These are phyloP conservation scores for Populus simonii DNA, from an alignment of 345 rosid species.

Conservation along the genomic window DNA sequence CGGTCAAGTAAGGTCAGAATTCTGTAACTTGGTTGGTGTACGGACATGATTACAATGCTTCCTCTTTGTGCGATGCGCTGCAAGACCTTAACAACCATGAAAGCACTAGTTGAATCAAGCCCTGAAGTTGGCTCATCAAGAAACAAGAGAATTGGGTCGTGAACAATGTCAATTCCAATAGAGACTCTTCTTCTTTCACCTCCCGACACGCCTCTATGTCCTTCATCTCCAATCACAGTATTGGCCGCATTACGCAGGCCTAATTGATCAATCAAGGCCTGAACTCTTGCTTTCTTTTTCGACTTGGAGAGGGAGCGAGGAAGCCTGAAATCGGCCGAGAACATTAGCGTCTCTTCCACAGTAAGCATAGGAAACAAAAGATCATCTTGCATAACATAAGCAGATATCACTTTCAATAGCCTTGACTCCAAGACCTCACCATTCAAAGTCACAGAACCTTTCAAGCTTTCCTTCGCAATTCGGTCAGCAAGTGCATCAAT, in stretches of 20 bases:
- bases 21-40: slow-evolving; percentile 39
- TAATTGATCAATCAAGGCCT: slow-evolving; percentile 80
- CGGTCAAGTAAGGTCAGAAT: slow-evolving; percentile 29
- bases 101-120: slow-evolving; percentile 41
- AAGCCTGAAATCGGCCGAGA: slow-evolving; percentile 90
- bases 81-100: slow-evolving; percentile 37
- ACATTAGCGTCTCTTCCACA: slow-evolving; percentile 87
- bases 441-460: slow-evolving; percentile 71
- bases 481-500: slow-evolving; percentile 86
- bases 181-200: slow-evolving; percentile 93
- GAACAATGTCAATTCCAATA: slow-evolving; percentile 27
- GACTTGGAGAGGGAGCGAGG: slow-evolving; percentile 74
- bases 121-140: slow-evolving; percentile 42
- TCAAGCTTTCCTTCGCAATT: slow-evolving; percentile 69
- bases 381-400: slow-evolving; percentile 96
- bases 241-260: slow-evolving; percentile 73
- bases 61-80: slow-evolving; percentile 37
- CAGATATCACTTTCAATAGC: slow-evolving; percentile 78
- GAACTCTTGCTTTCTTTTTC: slow-evolving; percentile 72
- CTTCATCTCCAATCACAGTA: slow-evolving; percentile 93
- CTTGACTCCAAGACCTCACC: slow-evolving; percentile 70
- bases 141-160: slow-evolving; percentile 30
- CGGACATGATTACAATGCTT: slow-evolving; percentile 39
- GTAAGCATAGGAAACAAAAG: slow-evolving; percentile 93
- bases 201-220: slow-evolving; percentile 88